Conservation (phyloP, 2,329 filamentous ascomycete genomes). For the Phialophora verrucosa region DNA sequence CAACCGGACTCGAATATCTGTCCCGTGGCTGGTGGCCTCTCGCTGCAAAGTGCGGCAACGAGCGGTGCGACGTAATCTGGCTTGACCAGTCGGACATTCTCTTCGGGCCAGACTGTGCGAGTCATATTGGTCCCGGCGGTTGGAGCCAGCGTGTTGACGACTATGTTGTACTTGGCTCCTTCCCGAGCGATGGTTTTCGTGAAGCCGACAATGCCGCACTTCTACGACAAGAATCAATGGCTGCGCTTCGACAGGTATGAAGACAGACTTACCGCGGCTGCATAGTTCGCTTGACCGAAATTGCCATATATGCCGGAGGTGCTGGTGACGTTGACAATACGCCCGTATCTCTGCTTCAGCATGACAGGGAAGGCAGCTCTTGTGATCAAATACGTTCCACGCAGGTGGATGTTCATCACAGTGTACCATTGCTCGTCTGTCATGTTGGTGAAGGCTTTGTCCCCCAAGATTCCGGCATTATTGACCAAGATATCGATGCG, state of each 20-base stretch:
- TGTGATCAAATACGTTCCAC: constrained; percentile 92
- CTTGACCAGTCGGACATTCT: constrained; percentile 95
- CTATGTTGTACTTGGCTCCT: constrained; percentile 96
- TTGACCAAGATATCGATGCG: constrained; percentile 94
- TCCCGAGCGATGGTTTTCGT: constrained; percentile 90
- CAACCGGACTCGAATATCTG: constrained; percentile 92
- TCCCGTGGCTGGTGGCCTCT: constrained; percentile 85
- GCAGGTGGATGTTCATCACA: constrained; percentile 88
- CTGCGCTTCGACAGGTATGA: constrained; percentile 1
- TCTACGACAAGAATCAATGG: constrained; percentile 53
- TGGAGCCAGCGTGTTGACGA: constrained; percentile 94
- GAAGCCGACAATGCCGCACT: constrained; percentile 92
- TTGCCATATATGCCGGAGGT: constrained; percentile 98
- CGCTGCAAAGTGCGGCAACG: constrained; percentile 81
- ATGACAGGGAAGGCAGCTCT: constrained; percentile 98
- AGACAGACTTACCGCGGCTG: constrained; percentile 71
- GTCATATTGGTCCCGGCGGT: constrained; percentile 98
- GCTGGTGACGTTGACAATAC: constrained; percentile 93
- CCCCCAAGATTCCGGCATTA: constrained; percentile 94
- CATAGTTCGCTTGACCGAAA: constrained; percentile 97
- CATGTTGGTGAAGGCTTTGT: constrained; percentile 99
- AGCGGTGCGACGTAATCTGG: constrained; percentile 96
- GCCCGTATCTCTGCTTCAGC: constrained; percentile 97
- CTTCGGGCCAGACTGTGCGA: constrained; percentile 88
- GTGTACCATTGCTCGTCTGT: constrained; percentile 90